These are phyloP conservation scores for Quercus aquifolioides DNA, from an alignment of 306 rosid species.

Conservation along the genomic window DNA sequence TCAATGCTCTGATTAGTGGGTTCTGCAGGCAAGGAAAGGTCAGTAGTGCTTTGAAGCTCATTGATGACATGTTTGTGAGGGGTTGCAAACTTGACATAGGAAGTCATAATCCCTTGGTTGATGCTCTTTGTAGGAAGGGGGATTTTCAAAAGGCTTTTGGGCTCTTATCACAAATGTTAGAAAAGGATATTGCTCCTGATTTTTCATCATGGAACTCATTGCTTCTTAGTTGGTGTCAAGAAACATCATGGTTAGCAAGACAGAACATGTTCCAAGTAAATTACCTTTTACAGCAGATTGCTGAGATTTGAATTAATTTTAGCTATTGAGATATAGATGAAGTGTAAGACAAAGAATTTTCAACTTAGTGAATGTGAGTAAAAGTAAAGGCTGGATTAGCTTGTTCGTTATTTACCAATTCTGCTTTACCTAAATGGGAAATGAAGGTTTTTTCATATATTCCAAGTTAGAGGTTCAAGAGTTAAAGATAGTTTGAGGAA, in stretches of 20 bases:
- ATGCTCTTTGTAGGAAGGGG: slow-evolving; percentile 41
- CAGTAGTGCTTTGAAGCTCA: slow-evolving; percentile 48
- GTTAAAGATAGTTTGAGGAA: too few species aligned
- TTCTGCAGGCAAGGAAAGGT: slow-evolving; percentile 57
- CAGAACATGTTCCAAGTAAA: slow-evolving; percentile 22
- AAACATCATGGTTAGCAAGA: slow-evolving; percentile 20
- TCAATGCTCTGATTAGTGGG: slow-evolving; percentile 46
- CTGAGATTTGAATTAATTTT: slow-evolving; percentile 10
- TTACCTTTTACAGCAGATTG: slow-evolving; percentile 18
- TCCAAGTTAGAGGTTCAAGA: too few species aligned
- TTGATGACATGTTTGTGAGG: slow-evolving; percentile 59
- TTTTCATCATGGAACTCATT: slow-evolving; percentile 49
- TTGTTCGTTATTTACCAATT: too few species aligned
- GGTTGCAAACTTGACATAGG: slow-evolving; percentile 44
- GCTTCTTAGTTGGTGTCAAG: slow-evolving; percentile 36
- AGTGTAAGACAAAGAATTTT: too few species aligned
- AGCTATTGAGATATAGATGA: too few species aligned
- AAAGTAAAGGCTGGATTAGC: too few species aligned
- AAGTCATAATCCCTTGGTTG: slow-evolving; percentile 47
- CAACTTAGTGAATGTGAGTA: too few species aligned
- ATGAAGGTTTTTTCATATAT: too few species aligned
- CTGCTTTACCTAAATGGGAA: too few species aligned
- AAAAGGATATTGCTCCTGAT: slow-evolving; percentile 51
- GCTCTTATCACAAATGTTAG: slow-evolving; percentile 47
- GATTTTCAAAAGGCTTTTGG: slow-evolving; percentile 52